Conservation (phyloP, 2,329 filamentous ascomycete genomes). For the Pezicula rhizophila region DNA sequence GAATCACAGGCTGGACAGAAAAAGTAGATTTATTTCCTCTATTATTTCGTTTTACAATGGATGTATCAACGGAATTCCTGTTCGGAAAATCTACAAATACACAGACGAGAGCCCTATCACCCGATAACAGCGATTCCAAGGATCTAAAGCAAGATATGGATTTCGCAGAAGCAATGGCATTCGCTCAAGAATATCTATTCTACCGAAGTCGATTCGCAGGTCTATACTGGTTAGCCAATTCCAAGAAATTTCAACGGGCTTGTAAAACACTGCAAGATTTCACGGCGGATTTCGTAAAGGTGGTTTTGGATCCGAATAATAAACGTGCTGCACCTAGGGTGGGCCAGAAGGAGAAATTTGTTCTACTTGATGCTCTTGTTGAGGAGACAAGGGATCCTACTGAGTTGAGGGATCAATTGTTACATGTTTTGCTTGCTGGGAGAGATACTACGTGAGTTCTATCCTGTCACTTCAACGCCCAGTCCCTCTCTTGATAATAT, state of each 20-base stretch:
- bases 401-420: slow-evolving; percentile 29
- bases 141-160: slow-evolving; percentile 20
- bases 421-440: slow-evolving; percentile 28
- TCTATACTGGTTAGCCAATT: slow-evolving; percentile 21
- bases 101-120: slow-evolving; percentile 34
- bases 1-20: slow-evolving; percentile 24
- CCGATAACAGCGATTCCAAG: slow-evolving; percentile 12
- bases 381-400: slow-evolving; percentile 34
- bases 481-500: too few relatives aligned
- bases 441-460: slow-evolving; percentile 17
- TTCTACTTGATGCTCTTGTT: slow-evolving; percentile 43
- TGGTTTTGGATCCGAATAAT: slow-evolving; percentile 14
- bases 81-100: slow-evolving; percentile 47
- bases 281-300: slow-evolving; percentile 20
- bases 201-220: slow-evolving; percentile 23
- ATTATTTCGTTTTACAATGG: slow-evolving; percentile 53
- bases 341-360: slow-evolving; percentile 24
- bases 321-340: slow-evolving; percentile 23
- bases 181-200: slow-evolving; percentile 27
- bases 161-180: slow-evolving; percentile 33
- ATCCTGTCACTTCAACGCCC: too few relatives aligned
- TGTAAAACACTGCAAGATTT: slow-evolving; percentile 20
- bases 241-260: slow-evolving; percentile 24
- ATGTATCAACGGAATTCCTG: slow-evolving; percentile 51
- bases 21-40: slow-evolving; percentile 47